phyloP scores from a whole-genome alignment of 2,329 filamentous ascomycete genomes.

The Pseudogymnoascus sp. region DNA sequence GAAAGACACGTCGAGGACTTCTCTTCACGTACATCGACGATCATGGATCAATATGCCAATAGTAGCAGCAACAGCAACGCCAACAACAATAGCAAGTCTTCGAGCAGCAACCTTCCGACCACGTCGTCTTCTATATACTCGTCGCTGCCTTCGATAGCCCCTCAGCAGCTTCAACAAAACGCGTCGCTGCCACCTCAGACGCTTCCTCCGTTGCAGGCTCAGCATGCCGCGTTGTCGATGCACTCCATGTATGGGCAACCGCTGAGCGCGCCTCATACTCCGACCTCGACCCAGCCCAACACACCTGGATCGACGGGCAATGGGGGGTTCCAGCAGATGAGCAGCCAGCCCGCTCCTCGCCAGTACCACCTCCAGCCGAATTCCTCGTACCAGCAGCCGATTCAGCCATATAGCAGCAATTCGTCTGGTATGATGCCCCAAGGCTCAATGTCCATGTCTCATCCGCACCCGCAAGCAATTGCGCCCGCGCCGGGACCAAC shows the following conservation, averaged over 20 bases:
- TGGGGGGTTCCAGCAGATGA: slow-evolving; percentile 48
- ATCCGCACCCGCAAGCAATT: slow-evolving; percentile 69
- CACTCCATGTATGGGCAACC: slow-evolving; percentile 49
- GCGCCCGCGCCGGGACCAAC: slow-evolving; percentile 57
- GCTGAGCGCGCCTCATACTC: slow-evolving; percentile 44
- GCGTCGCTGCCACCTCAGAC: slow-evolving; percentile 44
- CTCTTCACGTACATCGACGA: slow-evolving; percentile 9
- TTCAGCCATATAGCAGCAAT: slow-evolving; percentile 38
- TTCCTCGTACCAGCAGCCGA: slow-evolving; percentile 21
- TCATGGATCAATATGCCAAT: slow-evolving; percentile 12
- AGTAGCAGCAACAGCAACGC: slow-evolving; percentile 5
- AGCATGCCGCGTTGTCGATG: slow-evolving; percentile 40
- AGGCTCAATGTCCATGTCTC: slow-evolving; percentile 55
- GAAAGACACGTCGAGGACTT: slow-evolving; percentile 4
- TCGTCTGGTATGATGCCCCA: slow-evolving; percentile 57
- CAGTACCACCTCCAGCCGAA: slow-evolving; percentile 21
- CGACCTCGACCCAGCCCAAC: slow-evolving; percentile 54
- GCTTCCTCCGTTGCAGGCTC: slow-evolving; percentile 46
- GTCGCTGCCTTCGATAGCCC: slow-evolving; percentile 26
- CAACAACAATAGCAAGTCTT: slow-evolving; percentile 6
- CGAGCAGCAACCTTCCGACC: slow-evolving; percentile 13
- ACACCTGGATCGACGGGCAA: slow-evolving; percentile 47
- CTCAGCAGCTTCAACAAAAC: slow-evolving; percentile 32
- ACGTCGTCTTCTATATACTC: slow-evolving; percentile 20
- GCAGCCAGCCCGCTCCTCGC: slow-evolving; percentile 24